Evolutionary conservation across 176 grass and related monocot genomes (phyloP).

Genomic region (Carex scoparia): DNA sequence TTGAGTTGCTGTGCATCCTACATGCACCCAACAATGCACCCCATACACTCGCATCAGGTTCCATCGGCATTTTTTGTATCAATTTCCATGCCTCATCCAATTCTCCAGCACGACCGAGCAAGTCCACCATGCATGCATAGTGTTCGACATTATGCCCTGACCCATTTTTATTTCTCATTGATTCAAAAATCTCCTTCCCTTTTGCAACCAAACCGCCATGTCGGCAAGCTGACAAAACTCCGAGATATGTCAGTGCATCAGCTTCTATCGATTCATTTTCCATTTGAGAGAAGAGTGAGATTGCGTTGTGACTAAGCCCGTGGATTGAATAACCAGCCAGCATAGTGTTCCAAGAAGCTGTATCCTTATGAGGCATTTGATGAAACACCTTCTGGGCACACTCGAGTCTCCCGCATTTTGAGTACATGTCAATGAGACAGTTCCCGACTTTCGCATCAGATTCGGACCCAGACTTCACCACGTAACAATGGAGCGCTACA

Average conservation of each 20-base stretch:
- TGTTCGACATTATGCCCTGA: constrained; percentile 53
- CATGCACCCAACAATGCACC: constrained; percentile 82
- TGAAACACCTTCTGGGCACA: constrained; percentile 34
- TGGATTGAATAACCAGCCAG: constrained; percentile 49
- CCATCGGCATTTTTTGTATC: constrained; percentile 61
- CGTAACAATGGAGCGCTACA: constrained; percentile 28
- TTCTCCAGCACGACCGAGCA: constrained; percentile 63
- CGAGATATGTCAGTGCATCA: constrained; percentile 67
- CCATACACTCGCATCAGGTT: constrained; percentile 62
- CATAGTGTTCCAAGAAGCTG: constrained; percentile 42
- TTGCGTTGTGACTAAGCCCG: constrained; percentile 58
- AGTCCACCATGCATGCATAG: constrained; percentile 87
- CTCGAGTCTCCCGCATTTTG: constrained; percentile 46
- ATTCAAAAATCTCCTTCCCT: constrained; percentile 47
- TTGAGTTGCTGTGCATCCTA: constrained; percentile 52
- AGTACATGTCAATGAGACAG: constrained; percentile 44
- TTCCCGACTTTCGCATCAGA: constrained; percentile 31
- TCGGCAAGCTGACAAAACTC: constrained; percentile 66
- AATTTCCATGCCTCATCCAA: constrained; percentile 61
- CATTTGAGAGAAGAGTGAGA: constrained; percentile 61
- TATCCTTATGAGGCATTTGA: constrained; percentile 34
- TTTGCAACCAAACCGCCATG: constrained; percentile 70
- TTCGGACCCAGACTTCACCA: constrained; percentile 31
- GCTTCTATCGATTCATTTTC: constrained; percentile 37
- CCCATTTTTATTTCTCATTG: constrained; percentile 38